Evolutionary conservation across 2,329 filamentous ascomycete genomes (phyloP).

Genomic region (Kalmusia sp.): DNA sequence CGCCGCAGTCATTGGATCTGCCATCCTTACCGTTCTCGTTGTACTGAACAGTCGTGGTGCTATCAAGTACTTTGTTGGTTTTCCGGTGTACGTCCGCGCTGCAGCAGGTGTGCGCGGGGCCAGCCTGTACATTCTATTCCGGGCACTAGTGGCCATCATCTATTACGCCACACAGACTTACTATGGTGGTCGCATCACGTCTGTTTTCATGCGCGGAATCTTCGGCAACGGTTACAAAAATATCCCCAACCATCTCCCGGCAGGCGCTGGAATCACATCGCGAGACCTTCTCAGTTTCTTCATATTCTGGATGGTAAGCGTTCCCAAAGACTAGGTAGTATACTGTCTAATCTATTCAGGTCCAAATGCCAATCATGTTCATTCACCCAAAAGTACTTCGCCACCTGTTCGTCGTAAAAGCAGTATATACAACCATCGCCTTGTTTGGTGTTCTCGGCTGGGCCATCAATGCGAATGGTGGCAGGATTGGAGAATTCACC

Average conservation of each 20-base stretch:
- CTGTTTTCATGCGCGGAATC: slow-evolving; percentile 27
- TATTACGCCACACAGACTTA: slow-evolving; percentile 29
- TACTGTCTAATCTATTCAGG: not conserved
- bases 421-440: not conserved
- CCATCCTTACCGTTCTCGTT: slow-evolving; percentile 23
- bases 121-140: slow-evolving; percentile 26
- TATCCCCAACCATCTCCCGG: not conserved
- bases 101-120: slow-evolving; percentile 25
- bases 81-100: slow-evolving; percentile 26
- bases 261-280: slow-evolving; percentile 1
- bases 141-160: slow-evolving; percentile 26
- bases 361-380: slow-evolving; percentile 3
- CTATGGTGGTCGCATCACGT: slow-evolving; percentile 26
- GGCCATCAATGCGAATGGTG: slow-evolving; percentile 2
- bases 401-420: slow-evolving; percentile 3
- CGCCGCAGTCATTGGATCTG: slow-evolving; percentile 23
- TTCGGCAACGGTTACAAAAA: slow-evolving; percentile 25
- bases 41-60: slow-evolving; percentile 27
- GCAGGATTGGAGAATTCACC: slow-evolving; percentile 14
- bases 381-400: slow-evolving; percentile 2
- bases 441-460: slow-evolving; percentile 4
- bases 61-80: slow-evolving; percentile 27
- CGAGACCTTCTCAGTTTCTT: slow-evolving; percentile 2
- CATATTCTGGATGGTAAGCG: not conserved
- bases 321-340: not conserved